Base-by-base conservation (phyloP, 371 early-diverging fungal species). In the Syncephalastrum monosporum region DNA sequence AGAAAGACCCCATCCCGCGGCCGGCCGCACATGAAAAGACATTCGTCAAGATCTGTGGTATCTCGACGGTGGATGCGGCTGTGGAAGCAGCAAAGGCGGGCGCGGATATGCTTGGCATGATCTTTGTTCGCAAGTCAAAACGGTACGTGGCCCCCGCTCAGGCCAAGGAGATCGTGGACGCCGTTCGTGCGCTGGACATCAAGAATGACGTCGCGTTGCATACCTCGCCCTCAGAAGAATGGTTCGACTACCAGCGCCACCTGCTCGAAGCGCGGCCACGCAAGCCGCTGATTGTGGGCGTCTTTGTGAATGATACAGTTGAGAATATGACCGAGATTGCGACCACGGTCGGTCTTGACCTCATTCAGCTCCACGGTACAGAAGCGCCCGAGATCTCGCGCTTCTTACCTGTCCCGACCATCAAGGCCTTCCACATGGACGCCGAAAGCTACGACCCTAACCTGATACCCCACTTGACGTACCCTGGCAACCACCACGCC, bases 311-410 rank as follows among this genome's bases (percentile, higher is more conserved):
- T 67, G 91, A 93, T 52, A 60, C 87, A 0, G 59, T 89, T 24
- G 91, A 87, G 45, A 75, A 91, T 47, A 92, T 97, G 64, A 80
- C 82, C n/a, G 63, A 69, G 5, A 77, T 90, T 3, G 89, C 85
- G 0, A 64, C 72, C 13, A 62, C 68, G 6, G 84, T 87, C 21
- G 86, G 87, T 10, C 78, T 97, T 38, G 97, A 97, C 68, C 56
- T 95, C 19, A 89, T 96, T 19, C 99, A 98, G 74, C 78, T 97
- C 57, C 99, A 98, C 68, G 95, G 96, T 0, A 75, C 82, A 15
- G 96, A 95, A 70, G 66, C 86, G 4, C 66, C 82, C 0, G 84
- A 83, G 25, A 57, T 86, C 50, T 81, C 86, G 5, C 75, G 72
- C 24, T 81, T 87, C 55, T 68, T 95, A 21, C 88, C 91, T 16